Evolutionary conservation across 2,329 filamentous ascomycete genomes (phyloP), one percentile per base, ranked within the genome.

Genomic region (Microthyrium microscopicum): DNA sequence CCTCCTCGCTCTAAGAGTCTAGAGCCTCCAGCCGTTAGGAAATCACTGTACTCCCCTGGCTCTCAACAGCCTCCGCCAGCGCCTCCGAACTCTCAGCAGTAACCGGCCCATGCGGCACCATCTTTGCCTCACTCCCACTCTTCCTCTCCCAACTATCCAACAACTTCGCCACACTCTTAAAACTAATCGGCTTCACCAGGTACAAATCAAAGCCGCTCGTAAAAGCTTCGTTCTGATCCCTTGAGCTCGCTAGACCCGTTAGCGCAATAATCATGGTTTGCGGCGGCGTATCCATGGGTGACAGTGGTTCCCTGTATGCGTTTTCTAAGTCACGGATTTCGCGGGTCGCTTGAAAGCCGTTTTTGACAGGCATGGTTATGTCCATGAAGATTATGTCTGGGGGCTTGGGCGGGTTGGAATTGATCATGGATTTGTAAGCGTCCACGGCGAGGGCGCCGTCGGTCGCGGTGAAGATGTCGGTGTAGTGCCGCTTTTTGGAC

Each of bases 331-430:
- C 42, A 24, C 61, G 57, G 31, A 64, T 64, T 6, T 48, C 46
- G 11, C 48, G 45, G 1, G 60, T 63, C 5, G 61, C 59, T 22
- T 51, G 47, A 34, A 64, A 46, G 2, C 61, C 61, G 40, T 71
- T 60, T 41, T 70, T 60, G 4, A 69, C 51, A 0, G 67, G 67
- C 68, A 71, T 70, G 46, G 55, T 61, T 5, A 69, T 58, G 40
- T 71, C 67, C 58, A 63, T 55, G n/a, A 57, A 44, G 2, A 56
- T 49, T 7, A 37, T 34, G 16, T 37, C 35, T 1, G 35, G 35
- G 5, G 35, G 34, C 6, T 33, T 20, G 29, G 35, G 31, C 4
- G 35, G 32, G 2, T 34, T 3, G 4, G 20, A 18, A 5, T 16
- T 20, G 1, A 37, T 20, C 8, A 37, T 29, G n/a, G 28, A 19